Conservation (phyloP, 176 grass and related monocot species). For the Oryza meyeriana region DNA sequence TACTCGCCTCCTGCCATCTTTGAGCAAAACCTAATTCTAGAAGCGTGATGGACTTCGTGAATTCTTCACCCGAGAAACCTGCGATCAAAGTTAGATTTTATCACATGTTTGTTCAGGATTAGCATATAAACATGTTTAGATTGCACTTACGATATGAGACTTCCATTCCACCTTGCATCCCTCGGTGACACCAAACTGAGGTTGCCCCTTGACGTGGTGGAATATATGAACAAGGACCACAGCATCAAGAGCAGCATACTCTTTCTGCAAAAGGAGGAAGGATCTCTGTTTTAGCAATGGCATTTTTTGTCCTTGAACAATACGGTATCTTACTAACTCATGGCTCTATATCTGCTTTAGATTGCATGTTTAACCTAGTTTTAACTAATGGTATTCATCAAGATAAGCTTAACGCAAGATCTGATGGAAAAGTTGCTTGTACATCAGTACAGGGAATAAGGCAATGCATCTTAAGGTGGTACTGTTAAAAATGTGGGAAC, state of each 20-base stretch:
- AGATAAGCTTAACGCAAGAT: not conserved
- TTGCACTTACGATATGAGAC: slow-evolving; percentile 76
- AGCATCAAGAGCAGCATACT: slow-evolving; percentile 93
- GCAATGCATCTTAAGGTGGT: not conserved
- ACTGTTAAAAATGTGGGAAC: not conserved
- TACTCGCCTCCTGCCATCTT: not conserved
- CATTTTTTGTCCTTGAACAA: not conserved
- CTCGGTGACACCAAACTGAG: slow-evolving; percentile 54
- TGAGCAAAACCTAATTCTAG: slow-evolving; percentile 14
- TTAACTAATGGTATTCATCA: not conserved
- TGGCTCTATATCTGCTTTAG: no score
- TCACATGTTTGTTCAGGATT: not conserved
- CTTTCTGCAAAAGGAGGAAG: slow-evolving; percentile 57
- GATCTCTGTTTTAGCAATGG: not conserved
- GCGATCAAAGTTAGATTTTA: not conserved
- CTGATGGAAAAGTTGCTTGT: not conserved
- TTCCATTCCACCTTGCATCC: slow-evolving; percentile 72
- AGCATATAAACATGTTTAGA: not conserved
- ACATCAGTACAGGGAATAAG: not conserved
- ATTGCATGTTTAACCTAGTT: slow-evolving; percentile 1
- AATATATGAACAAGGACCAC: slow-evolving; percentile 90
- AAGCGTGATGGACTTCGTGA: slow-evolving; percentile 3
- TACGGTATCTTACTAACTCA: not conserved
- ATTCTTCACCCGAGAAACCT: slow-evolving; percentile 50
- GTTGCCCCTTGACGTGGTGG: slow-evolving; percentile 61